phyloP scores from a whole-genome alignment of 225 moss, liverwort and hornwort species.

The Polytrichum formosum region DNA sequence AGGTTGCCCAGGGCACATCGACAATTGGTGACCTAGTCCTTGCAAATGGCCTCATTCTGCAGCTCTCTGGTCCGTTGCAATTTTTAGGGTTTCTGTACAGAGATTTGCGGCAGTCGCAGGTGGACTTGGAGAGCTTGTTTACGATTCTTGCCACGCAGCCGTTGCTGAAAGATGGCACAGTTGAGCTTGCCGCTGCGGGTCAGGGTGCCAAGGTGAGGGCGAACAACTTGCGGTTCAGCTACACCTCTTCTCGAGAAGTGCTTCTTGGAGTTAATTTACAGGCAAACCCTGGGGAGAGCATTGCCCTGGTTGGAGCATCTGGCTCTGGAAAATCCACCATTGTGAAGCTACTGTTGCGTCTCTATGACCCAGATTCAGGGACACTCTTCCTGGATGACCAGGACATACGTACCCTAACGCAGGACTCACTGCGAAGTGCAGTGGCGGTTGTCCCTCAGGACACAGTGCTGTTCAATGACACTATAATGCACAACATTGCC shows the following conservation, averaged over 20 bases:
- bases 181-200: constrained; percentile 39
- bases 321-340: constrained; percentile 97
- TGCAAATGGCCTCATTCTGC: constrained; percentile 90
- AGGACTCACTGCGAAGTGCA: constrained; percentile 78
- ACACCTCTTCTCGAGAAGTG: constrained; percentile 85
- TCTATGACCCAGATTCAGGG: constrained; percentile 85
- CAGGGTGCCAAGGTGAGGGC: constrained; percentile 77
- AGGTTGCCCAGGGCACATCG: constrained; percentile 67
- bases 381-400: constrained; percentile 69
- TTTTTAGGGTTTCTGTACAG: constrained; percentile 94
- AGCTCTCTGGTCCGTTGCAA: constrained; percentile 79
- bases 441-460: constrained; percentile 98
- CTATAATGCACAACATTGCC: constrained; percentile 80
- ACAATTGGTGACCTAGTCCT: constrained; percentile 94
- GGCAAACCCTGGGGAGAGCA: constrained; percentile 88
- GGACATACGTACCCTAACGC: constrained; percentile 72
- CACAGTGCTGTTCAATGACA: constrained; percentile 97
- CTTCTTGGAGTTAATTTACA: constrained; percentile 72
- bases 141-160: constrained; percentile 85
- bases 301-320: constrained; percentile 89
- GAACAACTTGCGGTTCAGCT: constrained; percentile 76
- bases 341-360: constrained; percentile 81
- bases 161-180: constrained; percentile 66
- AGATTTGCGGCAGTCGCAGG: constrained; percentile 92
- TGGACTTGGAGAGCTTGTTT: constrained; percentile 92